Conservation (phyloP, 163 green algal species). For the Botryococcus braunii region DNA sequence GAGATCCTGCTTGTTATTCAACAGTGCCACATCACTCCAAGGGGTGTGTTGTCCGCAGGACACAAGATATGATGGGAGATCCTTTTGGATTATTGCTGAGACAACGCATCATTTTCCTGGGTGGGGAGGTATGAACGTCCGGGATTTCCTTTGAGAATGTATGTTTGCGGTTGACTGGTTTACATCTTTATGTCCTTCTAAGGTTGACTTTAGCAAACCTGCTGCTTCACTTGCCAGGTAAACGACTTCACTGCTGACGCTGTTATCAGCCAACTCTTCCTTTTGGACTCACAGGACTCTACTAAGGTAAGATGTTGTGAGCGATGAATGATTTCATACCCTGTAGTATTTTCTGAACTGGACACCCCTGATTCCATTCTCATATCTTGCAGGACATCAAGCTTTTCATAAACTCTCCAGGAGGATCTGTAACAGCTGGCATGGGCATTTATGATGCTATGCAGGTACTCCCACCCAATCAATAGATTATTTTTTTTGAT, state of each 20-base stretch:
- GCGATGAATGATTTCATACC: not conserved
- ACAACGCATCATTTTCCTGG: constrained; percentile 95
- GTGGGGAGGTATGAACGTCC: constrained; percentile 47
- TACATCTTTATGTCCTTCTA: not conserved
- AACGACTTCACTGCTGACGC: constrained; percentile 95
- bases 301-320: constrained; percentile 47
- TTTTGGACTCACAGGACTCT: constrained; percentile 90
- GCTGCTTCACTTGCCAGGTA: constrained; percentile 78
- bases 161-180: not conserved
- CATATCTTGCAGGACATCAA: constrained; percentile 91
- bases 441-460: constrained; percentile 99
- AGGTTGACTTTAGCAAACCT: not conserved
- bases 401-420: constrained; percentile 99
- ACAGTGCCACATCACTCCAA: not conserved
- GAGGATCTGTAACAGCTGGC: constrained; percentile 92
- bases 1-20: not conserved
- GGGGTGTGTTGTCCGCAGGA: constrained; percentile 32
- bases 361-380: not conserved
- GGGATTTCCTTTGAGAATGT: not conserved
- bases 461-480: constrained; percentile 72
- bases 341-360: not conserved
- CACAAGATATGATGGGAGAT: constrained; percentile 84
- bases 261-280: constrained; percentile 92
- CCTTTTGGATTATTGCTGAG: constrained; percentile 90
- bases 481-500: too few relatives aligned